phyloP scores from a whole-genome alignment of 768 basidiomycete genomes.

The Termitomyces sp. region DNA sequence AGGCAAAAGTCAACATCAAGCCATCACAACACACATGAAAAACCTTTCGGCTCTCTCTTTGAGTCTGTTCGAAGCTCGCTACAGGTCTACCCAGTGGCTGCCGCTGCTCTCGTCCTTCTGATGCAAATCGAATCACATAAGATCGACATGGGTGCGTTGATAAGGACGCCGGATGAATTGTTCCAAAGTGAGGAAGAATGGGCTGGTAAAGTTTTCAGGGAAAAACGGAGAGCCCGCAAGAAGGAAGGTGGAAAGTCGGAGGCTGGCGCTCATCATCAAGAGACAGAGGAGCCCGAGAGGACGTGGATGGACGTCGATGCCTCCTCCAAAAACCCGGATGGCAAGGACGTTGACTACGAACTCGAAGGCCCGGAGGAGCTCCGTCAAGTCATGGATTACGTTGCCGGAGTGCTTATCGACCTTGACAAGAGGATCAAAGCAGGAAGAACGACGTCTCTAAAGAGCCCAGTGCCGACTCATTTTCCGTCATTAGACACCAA shows the following conservation, averaged over 20 bases:
- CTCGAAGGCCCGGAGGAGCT: constrained; percentile 44
- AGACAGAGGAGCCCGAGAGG: constrained; percentile 27
- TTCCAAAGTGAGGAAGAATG: constrained; percentile 48
- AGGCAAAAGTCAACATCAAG: constrained; percentile 6
- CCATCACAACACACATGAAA: constrained; percentile 2
- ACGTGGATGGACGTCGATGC: constrained; percentile 29
- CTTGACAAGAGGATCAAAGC: constrained; percentile 29
- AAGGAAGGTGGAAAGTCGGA: constrained; percentile 9
- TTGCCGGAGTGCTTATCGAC: constrained; percentile 46
- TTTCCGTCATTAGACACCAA: neutral
- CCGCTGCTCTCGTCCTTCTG: constrained; percentile 33
- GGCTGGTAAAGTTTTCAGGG: constrained; percentile 39
- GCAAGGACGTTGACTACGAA: constrained; percentile 20
- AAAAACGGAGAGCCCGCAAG: constrained; percentile 19
- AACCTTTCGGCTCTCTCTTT: constrained; percentile 14
- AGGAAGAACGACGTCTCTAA: constrained; percentile 3
- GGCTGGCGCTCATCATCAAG: constrained; percentile 4
- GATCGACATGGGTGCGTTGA: constrained; percentile 50
- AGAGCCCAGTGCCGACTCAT: neutral
- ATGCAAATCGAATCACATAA: constrained; percentile 39
- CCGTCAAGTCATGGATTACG: constrained; percentile 52
- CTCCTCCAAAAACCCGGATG: constrained; percentile 14
- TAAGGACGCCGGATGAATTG: constrained; percentile 42
- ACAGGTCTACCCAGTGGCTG: constrained; percentile 36
- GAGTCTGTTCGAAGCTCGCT: constrained; percentile 36